These are phyloP conservation scores for Orbilia javanica DNA, from an alignment of 2,329 filamentous ascomycete species.

Conservation along the genomic window DNA sequence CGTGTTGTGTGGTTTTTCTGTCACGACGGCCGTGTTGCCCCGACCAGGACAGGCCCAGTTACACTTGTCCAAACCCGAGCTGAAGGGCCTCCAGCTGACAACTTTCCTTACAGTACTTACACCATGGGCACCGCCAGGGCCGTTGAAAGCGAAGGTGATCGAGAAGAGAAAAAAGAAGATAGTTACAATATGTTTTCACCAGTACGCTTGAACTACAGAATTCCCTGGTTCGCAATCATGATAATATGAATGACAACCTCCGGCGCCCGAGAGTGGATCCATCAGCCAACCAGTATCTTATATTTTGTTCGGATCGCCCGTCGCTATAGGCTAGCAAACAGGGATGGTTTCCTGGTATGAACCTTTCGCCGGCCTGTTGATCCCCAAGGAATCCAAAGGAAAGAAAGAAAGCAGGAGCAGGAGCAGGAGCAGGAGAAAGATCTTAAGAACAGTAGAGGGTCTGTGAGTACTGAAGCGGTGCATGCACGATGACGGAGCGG, in stretches of 20 bases:
- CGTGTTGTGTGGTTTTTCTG: constrained; percentile 47
- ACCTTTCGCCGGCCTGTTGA: neutral
- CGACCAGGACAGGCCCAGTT: neutral
- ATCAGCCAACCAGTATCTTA: constrained; percentile 1
- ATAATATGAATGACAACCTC: constrained; percentile 17
- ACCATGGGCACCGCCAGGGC: neutral
- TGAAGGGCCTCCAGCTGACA: neutral
- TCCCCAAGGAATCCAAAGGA: too few species aligned
- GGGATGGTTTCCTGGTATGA: neutral
- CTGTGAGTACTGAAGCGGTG: neutral
- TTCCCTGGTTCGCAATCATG: constrained; percentile 25
- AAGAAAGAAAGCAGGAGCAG: too few species aligned
- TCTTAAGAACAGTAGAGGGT: constrained; percentile 1
- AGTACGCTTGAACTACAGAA: constrained; percentile 13
- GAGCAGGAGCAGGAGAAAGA: too few species aligned
- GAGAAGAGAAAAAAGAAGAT: neutral
- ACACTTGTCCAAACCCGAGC: neutral
- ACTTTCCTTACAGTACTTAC: constrained; percentile 2
- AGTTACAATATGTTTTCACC: neutral
- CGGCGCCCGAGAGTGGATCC: constrained; percentile 4
- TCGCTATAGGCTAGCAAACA: neutral
- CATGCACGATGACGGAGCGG: constrained; percentile 28
- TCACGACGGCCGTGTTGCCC: neutral
- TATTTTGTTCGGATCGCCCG: neutral
- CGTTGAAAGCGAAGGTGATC: constrained; percentile 5